Conservation (phyloP, 345 rosid genomes). For the Pelargonium nanum region DNA sequence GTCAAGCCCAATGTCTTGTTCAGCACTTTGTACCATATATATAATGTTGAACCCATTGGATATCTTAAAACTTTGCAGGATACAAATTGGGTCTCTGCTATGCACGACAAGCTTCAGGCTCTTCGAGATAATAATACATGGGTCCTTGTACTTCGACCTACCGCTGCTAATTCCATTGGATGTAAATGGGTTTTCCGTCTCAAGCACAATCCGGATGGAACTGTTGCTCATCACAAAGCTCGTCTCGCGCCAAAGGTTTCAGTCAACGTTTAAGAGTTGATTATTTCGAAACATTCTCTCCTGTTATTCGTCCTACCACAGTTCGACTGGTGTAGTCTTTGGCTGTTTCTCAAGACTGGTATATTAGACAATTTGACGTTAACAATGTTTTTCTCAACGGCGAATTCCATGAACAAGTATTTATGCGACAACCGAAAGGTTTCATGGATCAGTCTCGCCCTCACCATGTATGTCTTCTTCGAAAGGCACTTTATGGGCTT, state of each 20-base stretch:
- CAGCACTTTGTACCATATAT: too few species aligned
- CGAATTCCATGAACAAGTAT: too few species aligned
- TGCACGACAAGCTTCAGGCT: neutral
- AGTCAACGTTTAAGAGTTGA: neutral
- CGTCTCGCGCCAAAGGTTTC: neutral
- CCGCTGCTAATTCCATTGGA: neutral
- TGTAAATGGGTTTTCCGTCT: neutral
- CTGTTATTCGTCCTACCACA: neutral
- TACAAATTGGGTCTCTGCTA: too few species aligned
- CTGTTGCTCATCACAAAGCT: neutral
- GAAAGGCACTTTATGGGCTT: too few species aligned
- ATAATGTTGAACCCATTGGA: too few species aligned
- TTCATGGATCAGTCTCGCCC: too few species aligned
- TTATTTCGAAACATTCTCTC: neutral
- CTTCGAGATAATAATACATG: neutral
- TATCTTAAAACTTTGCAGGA: too few species aligned
- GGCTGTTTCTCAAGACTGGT: neutral
- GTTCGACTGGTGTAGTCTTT: neutral
- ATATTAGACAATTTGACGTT: too few species aligned
- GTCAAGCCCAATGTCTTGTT: too few species aligned
- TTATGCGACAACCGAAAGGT: too few species aligned
- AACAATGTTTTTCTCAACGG: too few species aligned
- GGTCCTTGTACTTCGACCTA: neutral
- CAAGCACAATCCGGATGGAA: neutral
- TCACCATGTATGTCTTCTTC: too few species aligned